A percentile compares a stretch with the other conserved stretches of the same genome.
These are phyloP conservation scores for Aspergillus sclerotialis DNA, from an alignment of 2,329 filamentous ascomycete genomes.

Conservation along the genomic window DNA sequence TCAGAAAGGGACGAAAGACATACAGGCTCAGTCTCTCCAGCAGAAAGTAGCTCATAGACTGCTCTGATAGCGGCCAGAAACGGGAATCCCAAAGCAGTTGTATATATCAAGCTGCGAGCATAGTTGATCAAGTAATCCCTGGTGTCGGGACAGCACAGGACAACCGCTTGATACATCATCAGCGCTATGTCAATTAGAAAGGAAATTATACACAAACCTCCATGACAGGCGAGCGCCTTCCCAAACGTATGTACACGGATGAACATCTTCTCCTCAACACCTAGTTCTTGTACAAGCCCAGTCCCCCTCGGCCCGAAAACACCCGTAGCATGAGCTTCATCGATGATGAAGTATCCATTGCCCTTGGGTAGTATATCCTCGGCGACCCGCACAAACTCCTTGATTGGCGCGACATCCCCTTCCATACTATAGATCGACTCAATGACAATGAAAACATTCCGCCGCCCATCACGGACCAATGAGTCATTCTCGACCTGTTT, in stretches of 20 bases:
- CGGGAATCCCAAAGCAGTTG: constrained; percentile 60
- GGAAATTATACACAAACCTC: constrained; percentile 46
- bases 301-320: constrained; percentile 43
- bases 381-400: constrained; percentile 52
- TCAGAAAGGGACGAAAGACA: constrained; percentile 4
- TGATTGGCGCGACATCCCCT: constrained; percentile 62
- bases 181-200: constrained; percentile 11
- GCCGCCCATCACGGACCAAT: constrained; percentile 28
- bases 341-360: constrained; percentile 51
- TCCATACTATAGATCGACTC: constrained; percentile 80
- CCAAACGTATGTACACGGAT: constrained; percentile 47
- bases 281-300: constrained; percentile 45
- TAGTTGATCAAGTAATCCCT: constrained; percentile 67
- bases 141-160: constrained; percentile 55
- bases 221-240: constrained; percentile 54
- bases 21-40: constrained; percentile 43
- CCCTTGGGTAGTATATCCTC: constrained; percentile 48
- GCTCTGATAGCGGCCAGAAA: constrained; percentile 53
- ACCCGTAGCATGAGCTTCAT: constrained; percentile 51
- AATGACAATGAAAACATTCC: constrained; percentile 60
- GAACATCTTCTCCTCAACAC: constrained; percentile 45
- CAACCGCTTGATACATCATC: constrained; percentile 41
- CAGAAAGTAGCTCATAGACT: constrained; percentile 50
- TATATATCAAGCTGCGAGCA: constrained; percentile 68
- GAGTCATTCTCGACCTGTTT: constrained; percentile 23